Conservation (phyloP, 805 yeast species). For the Candida mattraensis region DNA sequence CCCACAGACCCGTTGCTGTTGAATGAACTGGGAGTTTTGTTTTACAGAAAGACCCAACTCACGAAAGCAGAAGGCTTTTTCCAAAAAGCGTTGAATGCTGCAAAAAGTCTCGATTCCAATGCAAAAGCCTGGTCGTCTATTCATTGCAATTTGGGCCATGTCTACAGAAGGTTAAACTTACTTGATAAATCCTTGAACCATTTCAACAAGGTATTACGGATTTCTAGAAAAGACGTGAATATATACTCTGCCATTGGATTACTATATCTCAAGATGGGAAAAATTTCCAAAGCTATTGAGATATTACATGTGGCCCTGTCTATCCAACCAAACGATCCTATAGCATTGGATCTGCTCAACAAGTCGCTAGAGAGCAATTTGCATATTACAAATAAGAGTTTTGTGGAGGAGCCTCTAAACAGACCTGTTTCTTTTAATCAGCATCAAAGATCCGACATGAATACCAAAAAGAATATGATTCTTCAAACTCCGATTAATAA, state of each 20-base stretch:
- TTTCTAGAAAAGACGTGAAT: conserved; percentile 67
- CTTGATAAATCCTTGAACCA: conserved; percentile 68
- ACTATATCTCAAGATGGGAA: conserved; percentile 69
- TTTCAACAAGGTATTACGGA: conserved; percentile 72
- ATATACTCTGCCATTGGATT: conserved; percentile 83
- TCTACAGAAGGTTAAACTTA: conserved; percentile 65
- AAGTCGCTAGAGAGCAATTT: conserved; percentile 71
- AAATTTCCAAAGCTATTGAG: conserved; percentile 66
- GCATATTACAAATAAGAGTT: conserved; percentile 21
- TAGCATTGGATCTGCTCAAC: conserved; percentile 76
- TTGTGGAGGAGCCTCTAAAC: conserved; percentile 23
- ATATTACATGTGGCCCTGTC: conserved; percentile 80
- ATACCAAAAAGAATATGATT: conserved; percentile 8
- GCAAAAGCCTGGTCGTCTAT: conserved; percentile 83
- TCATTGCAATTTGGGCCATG: conserved; percentile 85
- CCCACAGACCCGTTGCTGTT: conserved; percentile 82
- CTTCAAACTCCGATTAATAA: conserved; percentile 26
- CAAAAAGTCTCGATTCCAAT: conserved; percentile 69
- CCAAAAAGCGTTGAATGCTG: conserved; percentile 67
- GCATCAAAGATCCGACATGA: conserved; percentile 2
- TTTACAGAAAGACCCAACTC: conserved; percentile 71
- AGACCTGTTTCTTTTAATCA: background rate
- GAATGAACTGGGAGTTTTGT: conserved; percentile 92
- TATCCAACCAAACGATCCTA: conserved; percentile 74
- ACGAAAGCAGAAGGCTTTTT: conserved; percentile 69